These are phyloP conservation scores for Fusarium tuaranense DNA, from an alignment of 2,329 filamentous ascomycete species.

Conservation along the genomic window DNA sequence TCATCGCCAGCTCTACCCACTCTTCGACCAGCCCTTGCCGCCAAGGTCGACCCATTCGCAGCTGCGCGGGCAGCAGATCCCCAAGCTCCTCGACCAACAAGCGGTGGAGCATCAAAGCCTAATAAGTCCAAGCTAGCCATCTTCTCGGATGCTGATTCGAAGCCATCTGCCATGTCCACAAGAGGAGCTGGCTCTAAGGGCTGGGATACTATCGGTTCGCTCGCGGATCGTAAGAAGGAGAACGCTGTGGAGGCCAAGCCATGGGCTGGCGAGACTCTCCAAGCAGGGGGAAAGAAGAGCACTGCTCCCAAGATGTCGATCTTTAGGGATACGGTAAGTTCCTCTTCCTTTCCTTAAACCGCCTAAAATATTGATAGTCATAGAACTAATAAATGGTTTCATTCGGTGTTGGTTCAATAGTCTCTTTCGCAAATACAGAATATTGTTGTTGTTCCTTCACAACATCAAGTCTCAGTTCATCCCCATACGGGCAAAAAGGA, in stretches of 20 bases:
- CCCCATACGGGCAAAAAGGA: constrained; percentile 85
- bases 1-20: constrained; percentile 88
- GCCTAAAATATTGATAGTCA: constrained; percentile 84
- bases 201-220: constrained; percentile 91
- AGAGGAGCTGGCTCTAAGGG: constrained; percentile 72
- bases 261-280: constrained; percentile 92
- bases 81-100: constrained; percentile 70
- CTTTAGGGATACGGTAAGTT: constrained; percentile 91
- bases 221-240: constrained; percentile 93
- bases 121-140: constrained; percentile 87
- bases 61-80: constrained; percentile 68
- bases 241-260: constrained; percentile 88
- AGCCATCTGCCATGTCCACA: constrained; percentile 67
- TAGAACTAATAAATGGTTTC: constrained; percentile 88
- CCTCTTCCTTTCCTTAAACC: constrained; percentile 52
- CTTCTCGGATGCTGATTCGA: constrained; percentile 82
- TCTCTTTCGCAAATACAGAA: constrained; percentile 72
- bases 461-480: constrained; percentile 85
- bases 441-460: constrained; percentile 75
- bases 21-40: constrained; percentile 83
- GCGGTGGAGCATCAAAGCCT: constrained; percentile 68
- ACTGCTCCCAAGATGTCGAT: constrained; percentile 83
- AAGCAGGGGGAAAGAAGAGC: constrained; percentile 85
- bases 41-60: constrained; percentile 87
- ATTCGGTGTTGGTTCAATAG: constrained; percentile 61